Base-by-base conservation (phyloP, 2,329 filamentous ascomycete genomes). In the Cladobotryum protrusum region DNA sequence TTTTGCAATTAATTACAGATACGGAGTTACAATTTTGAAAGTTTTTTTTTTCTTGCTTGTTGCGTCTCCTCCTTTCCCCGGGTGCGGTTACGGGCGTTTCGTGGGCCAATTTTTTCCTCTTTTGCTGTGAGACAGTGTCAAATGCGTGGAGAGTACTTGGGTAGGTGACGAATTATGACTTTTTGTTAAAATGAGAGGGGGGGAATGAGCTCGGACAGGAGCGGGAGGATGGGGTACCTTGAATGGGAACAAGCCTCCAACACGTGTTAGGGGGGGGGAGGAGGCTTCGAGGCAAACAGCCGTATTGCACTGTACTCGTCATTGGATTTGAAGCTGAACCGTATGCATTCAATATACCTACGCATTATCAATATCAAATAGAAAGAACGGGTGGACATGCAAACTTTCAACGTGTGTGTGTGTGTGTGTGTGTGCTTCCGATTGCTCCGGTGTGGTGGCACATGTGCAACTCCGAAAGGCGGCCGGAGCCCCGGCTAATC, bases 401-500 rank as follows among this genome's bases (percentile, higher is more conserved):
- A 29, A 4, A 2, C 24, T 29, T 29, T 9, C 7, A 29, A 8
- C n/a, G n/a, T n/a, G n/a, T n/a, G n/a, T n/a, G n/a, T n/a, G n/a
- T n/a, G n/a, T n/a, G n/a, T n/a, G n/a, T n/a, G n/a, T n/a, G n/a
- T n/a, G 24, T 29, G 18, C 13, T 14, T 47, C 44, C 49, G 49
- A 44, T 14, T 39, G 37, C 44, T 29, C 49, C 43, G 44, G 39
- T n/a, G 19, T n/a, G 34, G 34, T 45, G 34, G 47, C 24, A 44
- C 34, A 34, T 45, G 32, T 47, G 44, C 43, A 39, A 43, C 33
- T 36, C 49, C 49, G 49, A 51, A n/a, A 12, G 24, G 46, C 45
- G 36, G 40, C 43, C 49, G 49, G 49, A 43, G 49, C 49, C 36
- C 49, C 48, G 48, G 43, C 13, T 29, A 19, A 36, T 43, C 37